Evolutionary conservation across 768 basidiomycete species (phyloP), one percentile per base, ranked within the genome.

Genomic region (Termitomyces sp.): DNA sequence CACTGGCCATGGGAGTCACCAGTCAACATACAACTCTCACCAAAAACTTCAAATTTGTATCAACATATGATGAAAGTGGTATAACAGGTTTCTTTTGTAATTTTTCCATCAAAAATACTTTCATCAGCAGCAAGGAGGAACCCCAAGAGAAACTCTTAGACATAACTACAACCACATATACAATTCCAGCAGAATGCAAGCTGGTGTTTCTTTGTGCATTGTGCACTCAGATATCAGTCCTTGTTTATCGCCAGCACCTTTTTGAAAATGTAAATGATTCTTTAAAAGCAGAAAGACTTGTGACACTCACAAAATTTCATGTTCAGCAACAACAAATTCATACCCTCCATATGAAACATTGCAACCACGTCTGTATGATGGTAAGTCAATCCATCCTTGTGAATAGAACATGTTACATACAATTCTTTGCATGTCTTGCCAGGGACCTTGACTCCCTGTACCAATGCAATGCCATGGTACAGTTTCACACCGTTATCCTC

Each of bases 391-490:
- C 41, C 5, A 30, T 18, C n/a, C 4, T 40, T 40, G 5, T 2
- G 26, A 33, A 46, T 4, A 10, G 23, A 38, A 47, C 4, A 53
- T 44, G 46, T 28, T 38, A 73, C 82, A 26, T 59, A 88, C 88
- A 92, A 72, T 71, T 92, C 89, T 60, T 80, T 75, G 1, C 82
- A 86, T 0, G 84, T 81, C 73, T 92, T 91, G 1, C 89, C 90
- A 5, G 89, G 89, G n/a, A 91, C 84, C 38, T 65, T 74, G 13
- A 84, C 67, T 0, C 81, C 82, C 33, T 79, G 69, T 50, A 89
- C 72, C 1, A 59, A 61, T 3, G 77, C 86, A 30, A 85, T 66
- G 0, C 83, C 89, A 67, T 93, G 91, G 63, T 87, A 91, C 47
- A 92, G 72, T 68, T 81, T 83, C 8, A 67, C 70, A 1, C 88